Evolutionary conservation across 2,329 filamentous ascomycete species (phyloP), one percentile per base, ranked within the genome.

Genomic region (Coniochaeta sp.): DNA sequence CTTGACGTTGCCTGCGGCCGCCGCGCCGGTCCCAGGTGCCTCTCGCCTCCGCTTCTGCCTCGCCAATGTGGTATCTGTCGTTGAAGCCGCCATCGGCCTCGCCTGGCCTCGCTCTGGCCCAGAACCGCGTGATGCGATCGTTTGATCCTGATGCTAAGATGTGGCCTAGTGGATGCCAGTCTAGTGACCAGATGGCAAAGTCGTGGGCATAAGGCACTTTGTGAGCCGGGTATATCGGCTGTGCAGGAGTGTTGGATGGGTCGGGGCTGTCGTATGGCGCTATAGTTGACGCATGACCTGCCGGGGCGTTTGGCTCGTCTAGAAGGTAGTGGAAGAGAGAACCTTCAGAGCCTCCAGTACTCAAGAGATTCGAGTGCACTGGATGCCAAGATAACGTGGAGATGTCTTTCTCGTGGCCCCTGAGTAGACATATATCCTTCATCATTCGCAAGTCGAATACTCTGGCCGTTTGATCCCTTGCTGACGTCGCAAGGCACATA

Each of bases 401-500:
- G 62, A 99, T 91, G 66, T 97, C 95, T 75, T 97, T 98, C 67
- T 98, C 93, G 71, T 98, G 93, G 8, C 95, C 95, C 67, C 93
- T 90, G 24, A 99, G 83, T 55, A 98, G 84, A 67, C 92, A 91
- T 60, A 98, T 93, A 72, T 99, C 95, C 64, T 95, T 89, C 95
- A 99, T 98, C 89, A 96, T 96, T 57, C 95, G 87, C 60, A 99
- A 81, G 72, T 99, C 95, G 69, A 98, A 98, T 54, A 99, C 86
- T 62, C 95, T 87, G 9, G 93, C 92, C 1, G 91, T 96, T 72
- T 96, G 91, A 69, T 99, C 95, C 71, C 95, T 85, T 50, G 93
- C 95, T 34, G 92, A 96, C 0, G 95, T 97, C 38, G 93, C 95
- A 56, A 99, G 83, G 63, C 96, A 89, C 65, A 89, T 83, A 33